phyloP scores from a whole-genome alignment of 2,329 filamentous ascomycete species.

The Zalaria sp. region DNA sequence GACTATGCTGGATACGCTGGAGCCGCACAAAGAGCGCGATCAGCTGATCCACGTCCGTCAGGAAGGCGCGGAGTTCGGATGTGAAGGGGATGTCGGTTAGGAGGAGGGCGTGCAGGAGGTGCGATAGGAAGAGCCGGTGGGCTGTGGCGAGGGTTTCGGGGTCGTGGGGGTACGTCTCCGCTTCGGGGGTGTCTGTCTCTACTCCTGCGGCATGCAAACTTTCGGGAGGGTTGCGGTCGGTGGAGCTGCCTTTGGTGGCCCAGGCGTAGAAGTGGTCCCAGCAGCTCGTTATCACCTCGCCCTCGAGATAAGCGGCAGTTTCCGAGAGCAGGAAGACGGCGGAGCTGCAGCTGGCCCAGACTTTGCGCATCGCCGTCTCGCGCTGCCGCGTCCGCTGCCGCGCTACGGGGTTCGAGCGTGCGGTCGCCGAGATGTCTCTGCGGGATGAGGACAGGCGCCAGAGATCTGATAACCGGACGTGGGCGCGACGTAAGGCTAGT shows the following conservation, averaged over 20 bases:
- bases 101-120: constrained; percentile 52
- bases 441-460: constrained; percentile 77
- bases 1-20: constrained; percentile 59
- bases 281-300: constrained; percentile 68
- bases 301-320: constrained; percentile 76
- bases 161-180: constrained; percentile 42
- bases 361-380: constrained; percentile 55
- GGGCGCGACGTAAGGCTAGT: constrained; percentile 69
- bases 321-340: constrained; percentile 83
- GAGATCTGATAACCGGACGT: constrained; percentile 68
- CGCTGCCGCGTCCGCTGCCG: constrained; percentile 51
- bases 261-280: constrained; percentile 70
- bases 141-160: constrained; percentile 72
- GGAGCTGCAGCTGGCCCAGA: constrained; percentile 83
- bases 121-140: constrained; percentile 61
- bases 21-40: constrained; percentile 64
- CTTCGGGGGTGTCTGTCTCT: constrained; percentile 1
- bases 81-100: constrained; percentile 52
- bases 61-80: constrained; percentile 48
- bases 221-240: not conserved
- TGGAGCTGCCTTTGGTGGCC: constrained; percentile 32
- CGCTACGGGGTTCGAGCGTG: constrained; percentile 20
- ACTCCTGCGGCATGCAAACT: too few relatives aligned
- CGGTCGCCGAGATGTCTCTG: constrained; percentile 28
- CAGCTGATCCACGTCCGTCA: constrained; percentile 67